A percentile compares a stretch with the other conserved stretches of the same genome.
These are phyloP conservation scores for Medakamo hakoo DNA, from an alignment of 139 green algal genomes.

Conservation along the genomic window DNA sequence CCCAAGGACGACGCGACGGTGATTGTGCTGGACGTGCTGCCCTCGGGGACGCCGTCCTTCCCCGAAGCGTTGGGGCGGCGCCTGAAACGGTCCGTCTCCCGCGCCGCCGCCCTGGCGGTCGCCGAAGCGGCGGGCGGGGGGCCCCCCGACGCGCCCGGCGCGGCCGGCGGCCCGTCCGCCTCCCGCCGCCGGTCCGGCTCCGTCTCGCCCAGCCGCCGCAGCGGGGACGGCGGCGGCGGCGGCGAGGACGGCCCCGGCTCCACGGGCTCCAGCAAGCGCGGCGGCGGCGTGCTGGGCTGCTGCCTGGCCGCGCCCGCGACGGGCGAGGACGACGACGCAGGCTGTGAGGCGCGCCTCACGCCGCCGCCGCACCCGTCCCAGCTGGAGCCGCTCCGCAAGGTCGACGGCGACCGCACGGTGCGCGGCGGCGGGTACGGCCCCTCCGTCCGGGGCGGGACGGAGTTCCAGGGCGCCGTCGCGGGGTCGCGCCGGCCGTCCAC, in stretches of 20 bases:
- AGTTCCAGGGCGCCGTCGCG: not conserved
- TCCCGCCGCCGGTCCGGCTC: too few relatives aligned
- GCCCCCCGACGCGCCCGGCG: not conserved
- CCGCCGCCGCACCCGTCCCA: too few relatives aligned
- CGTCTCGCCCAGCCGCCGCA: too few relatives aligned
- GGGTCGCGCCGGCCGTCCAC: not conserved
- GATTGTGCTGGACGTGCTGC: slow-evolving; percentile 42
- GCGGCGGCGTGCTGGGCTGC: not conserved
- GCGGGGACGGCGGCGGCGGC: too few relatives aligned
- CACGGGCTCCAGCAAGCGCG: not conserved
- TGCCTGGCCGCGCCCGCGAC: not conserved
- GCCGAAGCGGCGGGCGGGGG: too few relatives aligned
- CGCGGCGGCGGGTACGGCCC: not conserved
- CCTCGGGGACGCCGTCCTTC: not conserved
- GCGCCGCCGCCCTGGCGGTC: not conserved
- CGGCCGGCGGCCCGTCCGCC: not conserved
- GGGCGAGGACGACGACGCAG: not conserved
- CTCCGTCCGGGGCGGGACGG: not conserved
- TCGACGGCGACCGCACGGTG: not conserved
- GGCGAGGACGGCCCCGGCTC: too few relatives aligned
- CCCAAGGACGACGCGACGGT: slow-evolving; percentile 41
- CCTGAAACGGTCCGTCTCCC: not conserved
- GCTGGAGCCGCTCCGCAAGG: too few relatives aligned
- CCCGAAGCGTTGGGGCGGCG: not conserved
- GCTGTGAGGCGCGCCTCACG: too few relatives aligned